Percentiles rank a stretch among this genome's conserved stretches.
Conservation (phyloP, 2,329 filamentous ascomycete species). For the Ceratocystis albifundus region DNA sequence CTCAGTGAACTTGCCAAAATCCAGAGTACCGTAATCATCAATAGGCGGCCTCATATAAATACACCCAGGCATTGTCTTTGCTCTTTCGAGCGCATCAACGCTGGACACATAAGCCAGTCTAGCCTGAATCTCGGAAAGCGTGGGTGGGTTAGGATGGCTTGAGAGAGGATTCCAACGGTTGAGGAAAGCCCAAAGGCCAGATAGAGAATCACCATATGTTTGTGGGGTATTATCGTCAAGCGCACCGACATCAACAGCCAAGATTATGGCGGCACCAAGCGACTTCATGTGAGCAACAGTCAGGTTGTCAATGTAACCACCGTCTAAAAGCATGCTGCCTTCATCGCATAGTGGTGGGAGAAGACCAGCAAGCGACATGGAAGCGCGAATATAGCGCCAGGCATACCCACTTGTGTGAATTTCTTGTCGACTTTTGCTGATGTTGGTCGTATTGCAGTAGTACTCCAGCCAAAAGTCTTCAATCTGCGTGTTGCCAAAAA, state of each 20-base stretch:
- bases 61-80: slow-evolving; percentile 82
- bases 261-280: slow-evolving; percentile 84
- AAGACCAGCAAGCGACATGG: slow-evolving; percentile 89
- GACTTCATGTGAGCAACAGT: slow-evolving; percentile 96
- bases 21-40: slow-evolving; percentile 83
- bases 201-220: slow-evolving; percentile 83
- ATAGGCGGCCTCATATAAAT: slow-evolving; percentile 95
- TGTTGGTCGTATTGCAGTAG: slow-evolving; percentile 99
- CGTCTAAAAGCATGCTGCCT: slow-evolving; percentile 90
- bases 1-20: slow-evolving; percentile 97
- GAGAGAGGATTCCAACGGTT: slow-evolving; percentile 98
- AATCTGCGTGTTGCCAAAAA: slow-evolving; percentile 91
- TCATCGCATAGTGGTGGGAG: slow-evolving; percentile 92
- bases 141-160: slow-evolving; percentile 77
- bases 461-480: slow-evolving; percentile 99
- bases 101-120: slow-evolving; percentile 88
- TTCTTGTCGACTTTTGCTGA: slow-evolving; percentile 82
- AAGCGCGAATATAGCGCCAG: slow-evolving; percentile 92
- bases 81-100: slow-evolving; percentile 85
- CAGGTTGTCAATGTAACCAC: slow-evolving; percentile 93
- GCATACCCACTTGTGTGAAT: slow-evolving; percentile 95
- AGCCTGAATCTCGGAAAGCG: slow-evolving; percentile 89
- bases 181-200: slow-evolving; percentile 84
- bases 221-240: slow-evolving; percentile 89
- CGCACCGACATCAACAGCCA: slow-evolving; percentile 87